Base-by-base conservation (phyloP, 108 stramenopile species). In the Hondaea fermentalgiana region DNA sequence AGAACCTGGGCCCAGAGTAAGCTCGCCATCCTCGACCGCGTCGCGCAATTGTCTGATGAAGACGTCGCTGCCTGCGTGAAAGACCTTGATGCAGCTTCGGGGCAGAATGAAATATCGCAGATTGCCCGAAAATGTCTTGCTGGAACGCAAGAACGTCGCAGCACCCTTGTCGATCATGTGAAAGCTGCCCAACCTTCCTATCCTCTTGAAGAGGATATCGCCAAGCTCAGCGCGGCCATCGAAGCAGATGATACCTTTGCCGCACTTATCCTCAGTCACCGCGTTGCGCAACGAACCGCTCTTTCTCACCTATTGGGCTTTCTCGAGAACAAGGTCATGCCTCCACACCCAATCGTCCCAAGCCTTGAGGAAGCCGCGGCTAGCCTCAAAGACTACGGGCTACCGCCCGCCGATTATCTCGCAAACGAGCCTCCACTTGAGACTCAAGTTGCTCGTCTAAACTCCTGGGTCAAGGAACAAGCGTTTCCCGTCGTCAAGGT, bases 401-500 rank as follows among this genome's bases (percentile, higher is more conserved):
- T 42, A 14, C 64, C 64, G 4, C 12, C 35, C 64, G 25, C 42
- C 14, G 42, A 42, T 17, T 28, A 14, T 69, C 64, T 28, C 14
- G 59, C 19, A 23, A 25, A 72, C 2, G 44, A 14, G 10, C 23
- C n/a, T n/a, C 28, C 91, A 57, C 90, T 94, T 57, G 88, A 83
- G 5, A 76, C 72, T 57, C 89, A 92, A 60, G 59, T 93, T 29
- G 57, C 5, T 6, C 87, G 88, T 4, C 91, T 94, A 89, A 92
- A 93, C 43, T 17, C 42, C 12, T 94, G 93, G 58, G 71, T 94
- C 47, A 91, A 93, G 60, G 59, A 88, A 25, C 89, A 91, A 25
- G 88, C 59, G 5, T 91, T 92, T 72, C 92, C 94, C 1, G 44
- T 88, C 43, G 92, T 92, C 59, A 89, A 92, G 44, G 88, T 94